phyloP scores from a whole-genome alignment of 352 stramenopile species.

The Phytopythium sindhum region DNA sequence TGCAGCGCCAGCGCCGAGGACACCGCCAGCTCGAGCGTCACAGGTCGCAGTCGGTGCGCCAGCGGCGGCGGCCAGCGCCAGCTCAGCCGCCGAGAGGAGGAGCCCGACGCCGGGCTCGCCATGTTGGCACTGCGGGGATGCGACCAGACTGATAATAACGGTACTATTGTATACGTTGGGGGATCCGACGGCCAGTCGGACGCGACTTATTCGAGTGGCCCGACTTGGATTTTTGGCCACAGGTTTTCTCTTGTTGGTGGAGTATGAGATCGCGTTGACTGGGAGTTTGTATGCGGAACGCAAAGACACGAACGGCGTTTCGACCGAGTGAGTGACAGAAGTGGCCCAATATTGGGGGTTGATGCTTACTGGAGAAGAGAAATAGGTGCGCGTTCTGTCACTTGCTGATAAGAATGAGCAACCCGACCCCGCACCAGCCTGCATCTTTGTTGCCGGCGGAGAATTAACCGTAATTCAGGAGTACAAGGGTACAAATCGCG shows the following conservation, averaged over 20 bases:
- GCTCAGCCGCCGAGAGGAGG: not conserved
- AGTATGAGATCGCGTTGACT: not conserved
- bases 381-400: not conserved
- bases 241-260: not conserved
- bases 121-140: not conserved
- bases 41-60: constrained; percentile 12
- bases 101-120: not conserved
- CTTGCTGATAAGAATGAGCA: not conserved
- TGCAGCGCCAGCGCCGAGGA: constrained; percentile 16
- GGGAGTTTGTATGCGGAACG: not conserved
- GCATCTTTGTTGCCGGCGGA: too few species aligned
- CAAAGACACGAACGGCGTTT: not conserved
- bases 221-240: not conserved
- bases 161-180: too few species aligned
- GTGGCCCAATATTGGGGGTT: not conserved
- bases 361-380: not conserved
- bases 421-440: not conserved
- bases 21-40: constrained; percentile 14
- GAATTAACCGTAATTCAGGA: too few species aligned
- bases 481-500: too few species aligned
- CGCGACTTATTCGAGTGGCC: not conserved
- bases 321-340: not conserved
- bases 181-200: not conserved
- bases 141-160: not conserved
- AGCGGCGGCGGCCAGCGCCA: constrained; percentile 22